Conservation (phyloP, 805 yeast species). For the Saccharomyces mikatae region DNA sequence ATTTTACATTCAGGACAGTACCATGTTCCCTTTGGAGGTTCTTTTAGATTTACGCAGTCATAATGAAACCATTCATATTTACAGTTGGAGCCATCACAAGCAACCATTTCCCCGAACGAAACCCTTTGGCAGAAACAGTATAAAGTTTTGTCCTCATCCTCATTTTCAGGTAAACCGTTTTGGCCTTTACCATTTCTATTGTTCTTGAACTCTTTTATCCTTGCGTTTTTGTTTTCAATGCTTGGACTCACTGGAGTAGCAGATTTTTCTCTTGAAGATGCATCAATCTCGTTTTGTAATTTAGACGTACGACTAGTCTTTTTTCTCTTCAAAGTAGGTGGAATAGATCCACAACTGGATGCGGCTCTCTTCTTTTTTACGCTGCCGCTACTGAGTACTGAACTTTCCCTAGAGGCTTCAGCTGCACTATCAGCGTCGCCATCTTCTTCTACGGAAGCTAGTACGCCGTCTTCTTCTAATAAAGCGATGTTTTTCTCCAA, state of each 20-base stretch:
- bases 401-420: slow-evolving; percentile 27
- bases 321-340: slow-evolving; percentile 16
- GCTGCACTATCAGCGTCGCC: slow-evolving; percentile 23
- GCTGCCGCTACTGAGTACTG: slow-evolving; percentile 12
- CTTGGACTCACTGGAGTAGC: not conserved
- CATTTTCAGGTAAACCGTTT: slow-evolving; percentile 17
- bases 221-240: not conserved
- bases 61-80: slow-evolving; percentile 94
- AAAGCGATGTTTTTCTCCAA: slow-evolving; percentile 70
- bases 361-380: slow-evolving; percentile 18
- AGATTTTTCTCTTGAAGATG: slow-evolving; percentile 3
- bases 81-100: slow-evolving; percentile 88
- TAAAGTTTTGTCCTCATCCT: slow-evolving; percentile 56
- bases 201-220: not conserved
- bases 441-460: slow-evolving; percentile 47
- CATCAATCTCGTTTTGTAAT: slow-evolving; percentile 3
- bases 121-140: slow-evolving; percentile 93
- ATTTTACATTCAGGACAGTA: slow-evolving; percentile 77
- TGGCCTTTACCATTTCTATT: not conserved
- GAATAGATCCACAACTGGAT: slow-evolving; percentile 10
- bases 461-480: slow-evolving; percentile 71
- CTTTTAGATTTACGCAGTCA: slow-evolving; percentile 82
- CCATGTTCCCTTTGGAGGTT: slow-evolving; percentile 92
- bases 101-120: slow-evolving; percentile 94
- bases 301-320: slow-evolving; percentile 13